Evolutionary conservation across 257 asterid genomes (phyloP).

Genomic region (Lavandula angustifolia): DNA sequence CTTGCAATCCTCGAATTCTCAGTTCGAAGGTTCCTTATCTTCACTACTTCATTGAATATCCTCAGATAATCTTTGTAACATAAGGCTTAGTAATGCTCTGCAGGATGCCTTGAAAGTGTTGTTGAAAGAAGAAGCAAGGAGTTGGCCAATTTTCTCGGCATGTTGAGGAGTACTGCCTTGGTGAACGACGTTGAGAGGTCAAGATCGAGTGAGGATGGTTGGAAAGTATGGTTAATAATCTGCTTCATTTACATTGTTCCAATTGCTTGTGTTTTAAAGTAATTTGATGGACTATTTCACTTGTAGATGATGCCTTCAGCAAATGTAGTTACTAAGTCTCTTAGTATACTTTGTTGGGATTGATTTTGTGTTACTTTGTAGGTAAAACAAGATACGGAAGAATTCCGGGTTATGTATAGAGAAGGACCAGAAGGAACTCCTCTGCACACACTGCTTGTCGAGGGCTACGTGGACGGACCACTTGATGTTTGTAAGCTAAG

Average conservation of each 20-base stretch:
- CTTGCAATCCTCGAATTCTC: constrained; percentile 41
- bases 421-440: constrained; percentile 92
- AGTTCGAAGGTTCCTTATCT: constrained; percentile 39
- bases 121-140: constrained; percentile 69
- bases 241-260: not conserved
- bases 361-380: constrained; percentile 27
- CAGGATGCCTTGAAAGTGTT: constrained; percentile 51
- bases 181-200: constrained; percentile 39
- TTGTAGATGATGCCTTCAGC: not conserved
- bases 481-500: constrained; percentile 79
- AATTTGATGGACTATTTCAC: not conserved
- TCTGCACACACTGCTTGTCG: constrained; percentile 72
- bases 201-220: constrained; percentile 45
- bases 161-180: constrained; percentile 72
- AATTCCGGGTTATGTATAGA: constrained; percentile 80
- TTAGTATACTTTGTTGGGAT: not conserved
- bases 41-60: not conserved
- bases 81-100: constrained; percentile 14
- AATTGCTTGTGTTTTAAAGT: not conserved
- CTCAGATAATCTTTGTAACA: not conserved
- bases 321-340: too few species aligned
- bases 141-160: constrained; percentile 58
- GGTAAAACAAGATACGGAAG: constrained; percentile 84
- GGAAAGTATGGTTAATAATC: constrained; percentile 60
- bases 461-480: constrained; percentile 93